phyloP scores from a whole-genome alignment of 169 alveolate species.

The Theileria sp. region DNA sequence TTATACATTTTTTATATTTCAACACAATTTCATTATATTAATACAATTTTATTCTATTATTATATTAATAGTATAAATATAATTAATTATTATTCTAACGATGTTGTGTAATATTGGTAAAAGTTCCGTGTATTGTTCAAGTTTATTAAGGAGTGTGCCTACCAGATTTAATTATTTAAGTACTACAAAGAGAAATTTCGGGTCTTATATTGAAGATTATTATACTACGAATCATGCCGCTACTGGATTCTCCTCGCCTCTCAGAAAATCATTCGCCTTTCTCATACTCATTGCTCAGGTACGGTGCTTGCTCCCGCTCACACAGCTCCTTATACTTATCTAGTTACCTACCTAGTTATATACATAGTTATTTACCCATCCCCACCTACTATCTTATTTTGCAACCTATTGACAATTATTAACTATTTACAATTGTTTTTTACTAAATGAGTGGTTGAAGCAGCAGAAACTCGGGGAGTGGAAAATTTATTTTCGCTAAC shows the following conservation, averaged over 20 bases:
- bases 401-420: too few species aligned
- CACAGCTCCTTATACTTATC: too few species aligned
- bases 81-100: not conserved
- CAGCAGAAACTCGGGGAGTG: too few species aligned
- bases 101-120: not conserved
- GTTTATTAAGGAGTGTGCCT: not conserved
- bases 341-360: too few species aligned
- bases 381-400: too few species aligned
- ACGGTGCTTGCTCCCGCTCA: too few species aligned
- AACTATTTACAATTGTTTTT: too few species aligned
- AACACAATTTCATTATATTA: too few species aligned
- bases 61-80: not conserved
- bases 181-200: slow-evolving; percentile 29
- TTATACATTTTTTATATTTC: too few species aligned
- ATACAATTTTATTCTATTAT: too few species aligned
- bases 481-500: too few species aligned
- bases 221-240: slow-evolving; percentile 64
- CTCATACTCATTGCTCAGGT: slow-evolving; percentile 57
- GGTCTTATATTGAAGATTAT: slow-evolving; percentile 59
- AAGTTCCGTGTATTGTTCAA: not conserved
- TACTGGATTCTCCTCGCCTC: slow-evolving; percentile 66
- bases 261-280: slow-evolving; percentile 43
- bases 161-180: not conserved
- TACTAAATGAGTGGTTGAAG: too few species aligned
- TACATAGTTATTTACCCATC: not conserved